Base-by-base conservation (phyloP, 345 rosid species). In the Microthlaspi erraticum region DNA sequence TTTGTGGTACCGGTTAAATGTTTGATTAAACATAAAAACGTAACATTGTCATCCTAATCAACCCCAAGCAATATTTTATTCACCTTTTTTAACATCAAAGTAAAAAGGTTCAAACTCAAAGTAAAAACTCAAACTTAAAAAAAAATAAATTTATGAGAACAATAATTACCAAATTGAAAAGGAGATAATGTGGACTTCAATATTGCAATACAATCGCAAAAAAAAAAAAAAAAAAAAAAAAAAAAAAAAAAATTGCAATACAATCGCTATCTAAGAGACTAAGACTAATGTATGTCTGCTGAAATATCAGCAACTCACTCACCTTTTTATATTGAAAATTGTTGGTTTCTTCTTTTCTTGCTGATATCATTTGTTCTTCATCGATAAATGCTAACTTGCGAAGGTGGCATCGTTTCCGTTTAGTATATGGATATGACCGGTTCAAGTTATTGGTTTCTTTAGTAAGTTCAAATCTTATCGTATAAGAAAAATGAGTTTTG, bases 271-370 rank as follows among this genome's bases (percentile, higher is more conserved):
- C 17, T 36, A n/a, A n/a, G n/a, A n/a, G n/a, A n/a, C n/a, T n/a
- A 46, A 16, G 54, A 64, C 45, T 19, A 43, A 60, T 7, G 20
- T 48, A 5, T 58, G 73, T 58, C 55, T 54, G 55, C 63, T 48
- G 26, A 41, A 33, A 36, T 23, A 39, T 39, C 14, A 14, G 46
- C 44, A 71, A 43, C 63, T 53, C 53, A 33, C 55, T 53, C 46
- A 36, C 50, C 74, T 70, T 48, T 37, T 46, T 23, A 23, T 4
- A 46, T 36, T 14, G 10, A 71, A 53, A 19, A 42, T 42, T 31
- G 1, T 9, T 43, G 8, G 16, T 23, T 4, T 53, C 3, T 6
- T 10, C 9, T 42, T 20, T 26, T 56, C 9, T 23, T 41, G 57
- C 29, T 51, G 23, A 63, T n/a, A 32, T 53, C 59, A 53, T 17